Conservation (phyloP, 1,284 basidiomycete species). For the Cystobasidium slooffiae region DNA sequence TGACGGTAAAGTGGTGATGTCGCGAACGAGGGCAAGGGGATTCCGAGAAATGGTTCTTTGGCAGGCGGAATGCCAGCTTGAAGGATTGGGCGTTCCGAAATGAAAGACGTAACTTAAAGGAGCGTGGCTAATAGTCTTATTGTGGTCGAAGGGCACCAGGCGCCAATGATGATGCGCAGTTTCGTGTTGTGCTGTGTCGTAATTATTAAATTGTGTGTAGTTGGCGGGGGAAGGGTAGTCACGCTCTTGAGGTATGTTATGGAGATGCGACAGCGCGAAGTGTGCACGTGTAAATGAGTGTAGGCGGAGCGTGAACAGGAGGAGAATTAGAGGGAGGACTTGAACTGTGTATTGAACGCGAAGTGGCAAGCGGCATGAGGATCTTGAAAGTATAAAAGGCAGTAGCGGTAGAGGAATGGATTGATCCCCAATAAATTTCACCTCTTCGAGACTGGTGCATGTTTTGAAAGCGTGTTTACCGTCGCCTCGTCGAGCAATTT, state of each 20-base stretch:
- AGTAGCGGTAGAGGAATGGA: not conserved
- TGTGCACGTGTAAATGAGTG: conserved; percentile 16
- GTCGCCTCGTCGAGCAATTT: not conserved
- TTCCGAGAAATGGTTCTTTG: not conserved
- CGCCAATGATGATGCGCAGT: conserved; percentile 18
- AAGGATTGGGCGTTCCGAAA: conserved; percentile 5
- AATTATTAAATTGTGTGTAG: not conserved
- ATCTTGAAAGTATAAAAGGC: too few relatives aligned
- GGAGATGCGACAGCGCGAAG: conserved; percentile 1
- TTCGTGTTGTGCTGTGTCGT: conserved; percentile 2
- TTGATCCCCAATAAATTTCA: not conserved
- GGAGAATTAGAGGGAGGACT: not conserved
- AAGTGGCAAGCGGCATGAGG: conserved; percentile 6
- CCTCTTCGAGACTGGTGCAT: not conserved
- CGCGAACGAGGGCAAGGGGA: too few relatives aligned
- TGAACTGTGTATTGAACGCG: not conserved
- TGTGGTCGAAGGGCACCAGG: conserved; percentile 13
- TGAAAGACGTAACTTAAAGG: conserved; percentile 15
- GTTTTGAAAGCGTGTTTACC: conserved; percentile 1
- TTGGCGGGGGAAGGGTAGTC: conserved; percentile 9
- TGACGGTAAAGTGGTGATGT: conserved; percentile 2
- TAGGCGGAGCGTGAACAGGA: not conserved
- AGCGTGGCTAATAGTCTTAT: conserved; percentile 8
- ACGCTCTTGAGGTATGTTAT: conserved; percentile 13
- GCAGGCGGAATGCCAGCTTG: not conserved